Evolutionary conservation across 78 protist genomes (phyloP).

Genomic region (Speleostelium caveatum): DNA sequence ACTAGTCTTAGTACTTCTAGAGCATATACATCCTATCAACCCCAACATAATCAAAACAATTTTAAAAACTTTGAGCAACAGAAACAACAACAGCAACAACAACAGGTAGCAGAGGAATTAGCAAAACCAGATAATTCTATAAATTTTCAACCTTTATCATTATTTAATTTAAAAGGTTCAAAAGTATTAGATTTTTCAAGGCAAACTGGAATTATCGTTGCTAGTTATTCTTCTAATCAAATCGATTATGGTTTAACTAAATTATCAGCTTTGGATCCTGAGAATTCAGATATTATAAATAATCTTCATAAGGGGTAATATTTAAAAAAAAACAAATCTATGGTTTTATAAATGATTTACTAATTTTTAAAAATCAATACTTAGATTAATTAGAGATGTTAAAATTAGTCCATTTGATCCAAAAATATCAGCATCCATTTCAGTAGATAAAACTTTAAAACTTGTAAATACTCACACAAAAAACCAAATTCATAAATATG

Average conservation of each 20-base stretch:
- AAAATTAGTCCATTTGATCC: background rate
- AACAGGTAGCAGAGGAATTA: background rate
- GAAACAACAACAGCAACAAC: background rate
- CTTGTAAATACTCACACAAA: conserved; percentile 13
- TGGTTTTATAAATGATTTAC: background rate
- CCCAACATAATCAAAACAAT: background rate
- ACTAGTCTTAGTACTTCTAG: background rate
- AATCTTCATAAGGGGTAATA: conserved; percentile 30
- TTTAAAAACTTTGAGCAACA: background rate
- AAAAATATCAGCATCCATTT: conserved; percentile 2
- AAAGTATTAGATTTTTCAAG: conserved; percentile 46
- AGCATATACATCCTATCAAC: background rate
- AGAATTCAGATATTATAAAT: conserved; percentile 5
- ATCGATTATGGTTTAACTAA: conserved; percentile 14
- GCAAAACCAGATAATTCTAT: conserved; percentile 4
- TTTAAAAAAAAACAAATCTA: background rate
- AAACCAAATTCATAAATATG: background rate
- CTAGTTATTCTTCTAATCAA: background rate
- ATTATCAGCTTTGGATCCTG: conserved; percentile 26
- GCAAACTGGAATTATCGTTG: conserved; percentile 22
- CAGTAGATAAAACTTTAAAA: conserved; percentile 20
- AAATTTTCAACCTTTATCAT: conserved; percentile 23
- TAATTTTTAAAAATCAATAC: background rate
- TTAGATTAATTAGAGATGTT: conserved; percentile 20
- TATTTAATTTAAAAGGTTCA: conserved; percentile 39